A percentile compares a stretch with the other conserved stretches of the same genome.
These are phyloP conservation scores for Curvularia eragrostidis DNA, from an alignment of 2,329 filamentous ascomycete genomes.

Conservation along the genomic window DNA sequence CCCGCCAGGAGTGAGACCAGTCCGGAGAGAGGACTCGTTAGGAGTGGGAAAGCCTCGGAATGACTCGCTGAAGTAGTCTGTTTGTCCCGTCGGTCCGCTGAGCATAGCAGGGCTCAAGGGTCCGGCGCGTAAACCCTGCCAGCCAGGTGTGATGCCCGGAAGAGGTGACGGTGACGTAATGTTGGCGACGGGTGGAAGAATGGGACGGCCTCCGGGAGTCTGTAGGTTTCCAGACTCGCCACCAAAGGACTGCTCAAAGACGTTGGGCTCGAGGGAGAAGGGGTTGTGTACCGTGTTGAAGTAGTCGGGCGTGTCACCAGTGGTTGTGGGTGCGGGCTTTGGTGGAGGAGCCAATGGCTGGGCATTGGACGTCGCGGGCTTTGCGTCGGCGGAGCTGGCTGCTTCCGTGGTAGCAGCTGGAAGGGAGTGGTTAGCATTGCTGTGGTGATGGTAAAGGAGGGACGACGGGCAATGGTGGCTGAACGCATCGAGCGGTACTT, in stretches of 20 bases:
- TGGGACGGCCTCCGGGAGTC: constrained; percentile 74
- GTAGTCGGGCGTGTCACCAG: constrained; percentile 57
- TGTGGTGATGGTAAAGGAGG: constrained; percentile 8
- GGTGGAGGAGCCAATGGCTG: constrained; percentile 62
- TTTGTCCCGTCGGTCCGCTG: constrained; percentile 73
- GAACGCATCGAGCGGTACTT: constrained; percentile 23
- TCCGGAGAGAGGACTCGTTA: constrained; percentile 92
- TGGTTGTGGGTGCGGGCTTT: constrained; percentile 52
- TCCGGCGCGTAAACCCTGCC: constrained; percentile 89
- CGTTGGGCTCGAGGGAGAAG: constrained; percentile 86
- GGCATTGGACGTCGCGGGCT: constrained; percentile 51
- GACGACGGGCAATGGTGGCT: constrained; percentile 7
- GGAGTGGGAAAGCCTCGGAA: constrained; percentile 90
- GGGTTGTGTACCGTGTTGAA: constrained; percentile 59
- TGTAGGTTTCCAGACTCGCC: constrained; percentile 59
- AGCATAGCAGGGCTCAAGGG: constrained; percentile 98
- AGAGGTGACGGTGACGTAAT: constrained; percentile 87
- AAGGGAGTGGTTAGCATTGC: constrained; percentile 25
- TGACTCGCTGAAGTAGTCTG: constrained; percentile 87
- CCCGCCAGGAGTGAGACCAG: constrained; percentile 90
- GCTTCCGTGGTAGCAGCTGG: constrained; percentile 34
- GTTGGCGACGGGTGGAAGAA: constrained; percentile 87
- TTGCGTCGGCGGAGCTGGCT: constrained; percentile 29
- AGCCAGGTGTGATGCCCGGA: constrained; percentile 76
- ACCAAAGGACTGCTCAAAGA: constrained; percentile 94